These are phyloP conservation scores for Fusarium sulawesiense DNA, from an alignment of 2,329 filamentous ascomycete genomes.

Conservation along the genomic window DNA sequence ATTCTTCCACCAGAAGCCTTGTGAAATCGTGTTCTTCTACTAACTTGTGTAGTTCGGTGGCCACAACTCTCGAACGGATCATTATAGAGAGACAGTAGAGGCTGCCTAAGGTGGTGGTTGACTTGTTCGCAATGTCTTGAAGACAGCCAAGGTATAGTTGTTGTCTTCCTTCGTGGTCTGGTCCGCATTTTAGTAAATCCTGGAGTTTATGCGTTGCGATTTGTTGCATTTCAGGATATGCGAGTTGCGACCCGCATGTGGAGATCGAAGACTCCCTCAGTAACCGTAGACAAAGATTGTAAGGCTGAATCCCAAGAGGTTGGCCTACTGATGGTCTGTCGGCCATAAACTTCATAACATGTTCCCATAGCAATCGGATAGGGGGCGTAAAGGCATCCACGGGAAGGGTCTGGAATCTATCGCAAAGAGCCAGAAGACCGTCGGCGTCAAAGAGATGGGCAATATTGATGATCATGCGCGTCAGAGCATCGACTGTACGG, in stretches of 20 bases:
- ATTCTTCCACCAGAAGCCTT: slow-evolving; percentile 70
- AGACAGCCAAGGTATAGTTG: slow-evolving; percentile 75
- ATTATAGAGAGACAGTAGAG: slow-evolving; percentile 71
- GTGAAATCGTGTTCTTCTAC: slow-evolving; percentile 71
- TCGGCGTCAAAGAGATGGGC: slow-evolving; percentile 60
- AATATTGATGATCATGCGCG: slow-evolving; percentile 70
- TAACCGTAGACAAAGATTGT: slow-evolving; percentile 70
- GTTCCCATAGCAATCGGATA: slow-evolving; percentile 71
- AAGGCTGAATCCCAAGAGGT: slow-evolving; percentile 56
- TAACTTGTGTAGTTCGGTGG: slow-evolving; percentile 66
- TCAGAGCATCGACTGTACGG: slow-evolving; percentile 82
- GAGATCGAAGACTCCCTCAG: slow-evolving; percentile 76
- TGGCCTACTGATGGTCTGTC: slow-evolving; percentile 56
- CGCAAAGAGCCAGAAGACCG: slow-evolving; percentile 72
- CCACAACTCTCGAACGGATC: slow-evolving; percentile 56
- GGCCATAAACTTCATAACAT: slow-evolving; percentile 63
- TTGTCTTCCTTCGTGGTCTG: slow-evolving; percentile 65
- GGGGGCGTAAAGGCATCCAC: slow-evolving; percentile 70
- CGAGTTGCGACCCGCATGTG: slow-evolving; percentile 63
- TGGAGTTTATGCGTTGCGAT: slow-evolving; percentile 72
- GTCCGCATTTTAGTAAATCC: slow-evolving; percentile 67
- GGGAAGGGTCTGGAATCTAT: slow-evolving; percentile 75
- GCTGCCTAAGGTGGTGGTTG: slow-evolving; percentile 76
- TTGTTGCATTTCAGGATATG: slow-evolving; percentile 70
- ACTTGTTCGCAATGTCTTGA: slow-evolving; percentile 72